Evolutionary conservation across 2,329 filamentous ascomycete species (phyloP).

Genomic region (Xylariaceae sp.): DNA sequence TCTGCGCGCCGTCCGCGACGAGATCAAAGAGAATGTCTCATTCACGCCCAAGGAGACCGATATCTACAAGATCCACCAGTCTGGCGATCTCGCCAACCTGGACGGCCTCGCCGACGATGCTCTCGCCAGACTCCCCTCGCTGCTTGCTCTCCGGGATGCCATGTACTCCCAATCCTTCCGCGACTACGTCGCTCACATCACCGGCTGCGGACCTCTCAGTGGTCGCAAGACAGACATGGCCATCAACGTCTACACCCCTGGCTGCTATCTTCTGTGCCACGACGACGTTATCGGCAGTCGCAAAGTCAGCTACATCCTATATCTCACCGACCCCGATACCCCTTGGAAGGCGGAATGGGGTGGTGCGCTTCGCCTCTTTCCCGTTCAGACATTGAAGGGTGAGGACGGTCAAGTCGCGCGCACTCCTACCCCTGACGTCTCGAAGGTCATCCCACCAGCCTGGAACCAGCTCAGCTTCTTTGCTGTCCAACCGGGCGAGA

Average conservation of each 20-base stretch:
- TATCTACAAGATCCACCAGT: constrained; percentile 99
- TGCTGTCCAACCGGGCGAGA: constrained; percentile 95
- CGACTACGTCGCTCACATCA: constrained; percentile 80
- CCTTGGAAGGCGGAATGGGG: constrained; percentile 92
- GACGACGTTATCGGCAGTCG: constrained; percentile 98
- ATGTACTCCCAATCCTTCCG: constrained; percentile 89
- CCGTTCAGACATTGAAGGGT: constrained; percentile 58
- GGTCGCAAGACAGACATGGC: constrained; percentile 98
- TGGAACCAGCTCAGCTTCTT: constrained; percentile 99
- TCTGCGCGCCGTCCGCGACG: constrained; percentile 77
- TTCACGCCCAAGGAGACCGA: constrained; percentile 99
- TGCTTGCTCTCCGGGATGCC: constrained; percentile 89
- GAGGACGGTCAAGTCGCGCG: constrained; percentile 69
- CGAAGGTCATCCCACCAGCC: constrained; percentile 80
- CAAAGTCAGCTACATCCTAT: constrained; percentile 93
- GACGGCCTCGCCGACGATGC: constrained; percentile 87
- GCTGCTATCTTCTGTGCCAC: constrained; percentile 91
- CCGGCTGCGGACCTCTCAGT: constrained; percentile 78
- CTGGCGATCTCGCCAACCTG: constrained; percentile 92
- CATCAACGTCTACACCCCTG: constrained; percentile 96
- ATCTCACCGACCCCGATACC: constrained; percentile 85
- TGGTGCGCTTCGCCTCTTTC: constrained; percentile 83
- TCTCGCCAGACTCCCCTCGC: constrained; percentile 76
- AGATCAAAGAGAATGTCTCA: constrained; percentile 84
- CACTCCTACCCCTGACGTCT: constrained; percentile 72